phyloP scores from a whole-genome alignment of 75 land plant species.

The Sequoiadendron giganteum region DNA sequence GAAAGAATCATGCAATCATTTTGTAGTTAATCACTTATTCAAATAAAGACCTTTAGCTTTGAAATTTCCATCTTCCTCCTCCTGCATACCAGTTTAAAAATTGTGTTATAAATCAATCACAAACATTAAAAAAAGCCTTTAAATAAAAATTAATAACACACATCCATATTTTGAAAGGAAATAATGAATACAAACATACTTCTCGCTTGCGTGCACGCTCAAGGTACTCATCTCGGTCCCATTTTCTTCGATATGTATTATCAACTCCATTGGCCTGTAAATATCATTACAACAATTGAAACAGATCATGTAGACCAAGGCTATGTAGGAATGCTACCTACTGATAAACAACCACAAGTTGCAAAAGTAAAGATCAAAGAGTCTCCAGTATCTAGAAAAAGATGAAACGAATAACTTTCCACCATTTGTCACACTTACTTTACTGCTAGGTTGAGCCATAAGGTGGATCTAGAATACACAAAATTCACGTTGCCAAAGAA shows the following conservation, averaged over 20 bases:
- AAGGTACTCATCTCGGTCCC: constrained; percentile 77
- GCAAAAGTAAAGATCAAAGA: not conserved
- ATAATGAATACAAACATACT: constrained; percentile 20
- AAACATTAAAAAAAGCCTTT: not conserved
- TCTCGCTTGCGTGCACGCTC: constrained; percentile 85
- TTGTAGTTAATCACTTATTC: not conserved
- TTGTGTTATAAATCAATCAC: not conserved
- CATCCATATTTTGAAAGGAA: not conserved
- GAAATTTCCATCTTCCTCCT: constrained; percentile 47
- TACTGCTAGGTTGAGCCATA: constrained; percentile 11
- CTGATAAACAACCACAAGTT: not conserved
- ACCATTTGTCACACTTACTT: not conserved
- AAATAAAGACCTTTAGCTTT: constrained; percentile 58
- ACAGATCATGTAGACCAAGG: not conserved
- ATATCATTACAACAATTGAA: not conserved
- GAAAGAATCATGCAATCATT: not conserved
- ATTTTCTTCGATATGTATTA: constrained; percentile 84
- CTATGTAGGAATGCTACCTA: not conserved
- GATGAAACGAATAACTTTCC: not conserved
- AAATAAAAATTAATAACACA: constrained; percentile 6
- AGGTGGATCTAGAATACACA: not conserved
- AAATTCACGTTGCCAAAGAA: not conserved
- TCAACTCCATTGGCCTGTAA: constrained; percentile 66
- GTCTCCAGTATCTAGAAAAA: not conserved
- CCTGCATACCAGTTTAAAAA: constrained; percentile 12